Base-by-base conservation (phyloP, 1,284 basidiomycete genomes). In the Anthracocystis setariae region DNA sequence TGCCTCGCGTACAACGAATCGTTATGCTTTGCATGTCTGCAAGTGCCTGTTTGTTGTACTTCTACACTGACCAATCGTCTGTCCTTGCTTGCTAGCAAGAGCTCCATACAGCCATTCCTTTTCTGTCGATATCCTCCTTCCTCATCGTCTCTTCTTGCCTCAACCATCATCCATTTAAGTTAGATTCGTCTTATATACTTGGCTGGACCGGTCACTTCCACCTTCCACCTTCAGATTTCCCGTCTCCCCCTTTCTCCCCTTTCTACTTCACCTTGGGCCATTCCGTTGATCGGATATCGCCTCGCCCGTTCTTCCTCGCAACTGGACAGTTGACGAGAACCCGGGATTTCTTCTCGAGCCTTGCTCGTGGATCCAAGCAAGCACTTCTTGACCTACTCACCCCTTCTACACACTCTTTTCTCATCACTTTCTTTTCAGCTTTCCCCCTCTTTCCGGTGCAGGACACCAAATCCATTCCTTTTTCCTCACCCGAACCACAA, bases 221-320 rank as follows among this genome's bases (percentile, higher is more conserved):
- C 35, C 29, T 40, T 33, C 29, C 20, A n/a, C 43, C 42, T 38
- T 29, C 17, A 15, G n/a, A 35, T 15, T 46, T 42, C 21, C 21
- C n/a, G n/a, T n/a, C n/a, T n/a, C n/a, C n/a, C n/a, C n/a, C n/a
- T n/a, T n/a, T n/a, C n/a, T n/a, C n/a, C 21, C 21, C 21, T 18
- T 55, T 58, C 54, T 32, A 33, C 49, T 56, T 52, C 54, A 20
- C 32, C 32, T 17, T 12, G 4, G n/a, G 8, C 23, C 35, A 9
- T 15, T 40, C 66, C 55, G 60, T 69, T 69, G 66, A 63, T 55
- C 66, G 60, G 66, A 23, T 8, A 42, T 23, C 21, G 10, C 40
- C 10, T 39, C 17, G n/a, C n/a, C n/a, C 38, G 8, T 20, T 39
- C 44, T 25, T 38, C 15, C n/a, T 5, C 25, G 8, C 15, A 12